Percentiles rank a stretch among this genome's conserved stretches.
These are phyloP conservation scores for Aspergillus hiratsukae DNA, from an alignment of 2,329 filamentous ascomycete species.

Conservation along the genomic window DNA sequence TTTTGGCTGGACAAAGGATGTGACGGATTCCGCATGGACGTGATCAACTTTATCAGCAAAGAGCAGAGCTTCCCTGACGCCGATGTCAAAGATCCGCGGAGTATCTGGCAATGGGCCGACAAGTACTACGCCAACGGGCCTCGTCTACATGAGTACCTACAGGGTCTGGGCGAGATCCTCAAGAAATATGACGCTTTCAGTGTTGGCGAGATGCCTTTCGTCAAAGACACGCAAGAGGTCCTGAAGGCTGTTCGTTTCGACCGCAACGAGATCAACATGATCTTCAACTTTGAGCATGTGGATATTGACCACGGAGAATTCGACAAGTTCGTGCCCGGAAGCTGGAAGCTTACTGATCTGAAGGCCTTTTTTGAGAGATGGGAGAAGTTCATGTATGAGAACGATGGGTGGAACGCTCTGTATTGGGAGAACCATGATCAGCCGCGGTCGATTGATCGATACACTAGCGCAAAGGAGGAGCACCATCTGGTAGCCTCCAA, in stretches of 20 bases:
- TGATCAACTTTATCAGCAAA: slow-evolving; percentile 70
- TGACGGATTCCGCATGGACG: slow-evolving; percentile 70
- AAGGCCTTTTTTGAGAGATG: slow-evolving; percentile 54
- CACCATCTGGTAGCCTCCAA: slow-evolving; percentile 52
- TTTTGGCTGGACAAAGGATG: slow-evolving; percentile 76
- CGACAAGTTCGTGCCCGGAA: slow-evolving; percentile 43
- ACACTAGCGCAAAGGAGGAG: slow-evolving; percentile 47
- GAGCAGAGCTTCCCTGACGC: slow-evolving; percentile 50
- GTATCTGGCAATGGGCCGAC: slow-evolving; percentile 33
- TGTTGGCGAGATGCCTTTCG: slow-evolving; percentile 58
- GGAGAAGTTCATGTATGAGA: slow-evolving; percentile 56
- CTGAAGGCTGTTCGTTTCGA: slow-evolving; percentile 53
- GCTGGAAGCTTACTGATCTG: slow-evolving; percentile 49
- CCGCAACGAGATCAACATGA: slow-evolving; percentile 62
- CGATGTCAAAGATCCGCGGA: slow-evolving; percentile 26
- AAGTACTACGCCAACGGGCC: slow-evolving; percentile 54
- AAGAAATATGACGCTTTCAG: slow-evolving; percentile 56
- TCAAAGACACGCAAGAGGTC: slow-evolving; percentile 47
- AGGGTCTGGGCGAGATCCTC: slow-evolving; percentile 51
- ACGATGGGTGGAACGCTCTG: slow-evolving; percentile 60
- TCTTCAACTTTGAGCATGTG: slow-evolving; percentile 68
- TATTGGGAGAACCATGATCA: slow-evolving; percentile 67
- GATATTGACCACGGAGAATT: slow-evolving; percentile 52
- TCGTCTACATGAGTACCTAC: slow-evolving; percentile 33
- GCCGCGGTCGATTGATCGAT: slow-evolving; percentile 56